A percentile compares a stretch with the other conserved stretches of the same genome.
phyloP scores from a whole-genome alignment of 192 early-diverging fungal species.

The Podochytrium sp. region DNA sequence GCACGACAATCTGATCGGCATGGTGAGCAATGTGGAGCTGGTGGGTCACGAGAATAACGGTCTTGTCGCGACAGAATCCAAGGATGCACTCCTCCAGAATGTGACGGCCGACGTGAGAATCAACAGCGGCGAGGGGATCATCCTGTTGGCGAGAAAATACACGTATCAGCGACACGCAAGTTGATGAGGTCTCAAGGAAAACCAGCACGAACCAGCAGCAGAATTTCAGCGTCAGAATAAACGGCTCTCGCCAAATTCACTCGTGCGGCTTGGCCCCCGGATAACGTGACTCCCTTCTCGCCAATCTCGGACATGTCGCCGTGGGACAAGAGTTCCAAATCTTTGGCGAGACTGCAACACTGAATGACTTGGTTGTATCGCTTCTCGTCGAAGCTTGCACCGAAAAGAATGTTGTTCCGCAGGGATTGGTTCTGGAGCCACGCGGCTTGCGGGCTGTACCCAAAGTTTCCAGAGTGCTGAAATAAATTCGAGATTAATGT shows the following conservation, averaged over 20 bases:
- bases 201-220: constrained; percentile 63
- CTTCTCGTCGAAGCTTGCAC: constrained; percentile 28
- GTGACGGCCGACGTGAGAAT: constrained; percentile 63
- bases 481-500: constrained; percentile 56
- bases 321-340: constrained; percentile 36
- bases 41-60: constrained; percentile 69
- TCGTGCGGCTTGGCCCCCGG: constrained; percentile 73
- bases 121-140: constrained; percentile 77
- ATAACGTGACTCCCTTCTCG: constrained; percentile 60
- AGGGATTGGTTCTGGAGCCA: constrained; percentile 61
- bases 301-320: constrained; percentile 43
- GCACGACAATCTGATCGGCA: constrained; percentile 63
- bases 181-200: not conserved
- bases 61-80: constrained; percentile 50
- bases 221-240: constrained; percentile 70
- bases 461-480: constrained; percentile 41
- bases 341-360: constrained; percentile 47
- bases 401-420: constrained; percentile 47
- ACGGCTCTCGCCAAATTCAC: constrained; percentile 56
- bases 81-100: constrained; percentile 67
- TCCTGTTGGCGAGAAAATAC: constrained; percentile 26
- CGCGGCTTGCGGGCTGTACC: constrained; percentile 43
- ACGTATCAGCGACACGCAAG: not conserved
- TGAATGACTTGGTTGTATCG: constrained; percentile 44
- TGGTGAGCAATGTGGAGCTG: constrained; percentile 64